Percentiles rank a stretch among this genome's conserved stretches.
These are phyloP conservation scores for Elaeagnus macrophylla DNA, from an alignment of 306 rosid species.

Conservation along the genomic window DNA sequence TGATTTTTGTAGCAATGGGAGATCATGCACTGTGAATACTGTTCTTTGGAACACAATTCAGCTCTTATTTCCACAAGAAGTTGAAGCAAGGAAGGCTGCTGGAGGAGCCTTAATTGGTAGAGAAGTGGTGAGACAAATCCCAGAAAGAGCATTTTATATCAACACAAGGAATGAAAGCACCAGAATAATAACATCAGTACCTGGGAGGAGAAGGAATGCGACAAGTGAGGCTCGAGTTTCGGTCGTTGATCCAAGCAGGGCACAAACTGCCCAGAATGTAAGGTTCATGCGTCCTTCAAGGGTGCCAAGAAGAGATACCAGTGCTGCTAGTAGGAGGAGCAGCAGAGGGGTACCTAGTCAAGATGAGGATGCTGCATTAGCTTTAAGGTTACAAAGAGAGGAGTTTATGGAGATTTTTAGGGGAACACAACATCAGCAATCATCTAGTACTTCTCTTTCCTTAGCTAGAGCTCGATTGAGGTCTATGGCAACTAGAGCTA, in stretches of 20 bases:
- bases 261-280: conserved; percentile 20
- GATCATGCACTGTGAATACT: conserved; percentile 89
- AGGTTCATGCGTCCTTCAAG: conserved; percentile 12
- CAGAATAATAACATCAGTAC: conserved; percentile 5
- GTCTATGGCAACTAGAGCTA: conserved; percentile 73
- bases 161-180: conserved; percentile 29
- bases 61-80: conserved; percentile 82
- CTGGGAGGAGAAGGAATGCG: conserved; percentile 27
- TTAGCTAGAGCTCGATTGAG: conserved; percentile 53
- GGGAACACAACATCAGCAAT: conserved; percentile 17
- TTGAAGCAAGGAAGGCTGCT: conserved; percentile 64
- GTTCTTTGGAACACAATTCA: conserved; percentile 95
- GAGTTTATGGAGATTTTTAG: conserved; percentile 66
- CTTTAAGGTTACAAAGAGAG: conserved; percentile 76
- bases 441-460: conserved; percentile 21
- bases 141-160: conserved; percentile 35
- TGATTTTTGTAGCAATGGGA: conserved; percentile 55
- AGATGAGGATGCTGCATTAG: conserved; percentile 79
- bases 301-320: conserved; percentile 8
- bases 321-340: conserved; percentile 4
- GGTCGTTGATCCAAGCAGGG: conserved; percentile 23
- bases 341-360: conserved; percentile 48
- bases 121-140: conserved; percentile 25
- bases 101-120: conserved; percentile 24
- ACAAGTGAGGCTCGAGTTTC: conserved; percentile 22